Percentiles rank a stretch among this genome's conserved stretches.
phyloP scores from a whole-genome alignment of 2,329 filamentous ascomycete genomes.

The Malbranchea cinnamomea region DNA sequence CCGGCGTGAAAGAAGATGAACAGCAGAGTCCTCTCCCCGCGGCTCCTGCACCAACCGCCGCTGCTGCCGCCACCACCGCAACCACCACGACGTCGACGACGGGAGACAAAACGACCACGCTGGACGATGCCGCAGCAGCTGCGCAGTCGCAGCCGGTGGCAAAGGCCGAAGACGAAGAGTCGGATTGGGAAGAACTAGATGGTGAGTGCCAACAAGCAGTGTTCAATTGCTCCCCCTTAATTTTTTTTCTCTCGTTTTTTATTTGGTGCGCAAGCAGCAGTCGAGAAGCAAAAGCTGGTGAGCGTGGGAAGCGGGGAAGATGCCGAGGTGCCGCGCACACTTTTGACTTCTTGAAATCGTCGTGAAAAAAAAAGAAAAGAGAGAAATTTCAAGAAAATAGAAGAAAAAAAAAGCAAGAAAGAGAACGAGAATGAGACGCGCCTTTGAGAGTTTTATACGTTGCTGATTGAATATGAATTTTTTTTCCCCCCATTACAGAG shows the following conservation, averaged over 20 bases:
- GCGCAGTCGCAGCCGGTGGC: conserved; percentile 5
- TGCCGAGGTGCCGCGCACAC: too few relatives aligned
- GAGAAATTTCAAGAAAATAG: too few relatives aligned
- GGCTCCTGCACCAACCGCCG: neutral
- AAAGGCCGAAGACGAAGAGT: conserved; percentile 50
- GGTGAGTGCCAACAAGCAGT: conserved; percentile 39
- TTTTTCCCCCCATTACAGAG: conserved; percentile 37
- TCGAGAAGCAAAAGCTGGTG: too few relatives aligned
- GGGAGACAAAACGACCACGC: too few relatives aligned
- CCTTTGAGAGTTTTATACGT: neutral
- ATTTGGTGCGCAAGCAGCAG: neutral
- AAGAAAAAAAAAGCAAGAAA: neutral
- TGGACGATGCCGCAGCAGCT: conserved; percentile 2
- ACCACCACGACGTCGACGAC: too few relatives aligned
- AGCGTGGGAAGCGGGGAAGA: too few relatives aligned
- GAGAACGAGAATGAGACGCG: neutral
- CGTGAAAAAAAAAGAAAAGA: too few relatives aligned
- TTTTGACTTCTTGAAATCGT: neutral
- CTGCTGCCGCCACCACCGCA: conserved; percentile 1
- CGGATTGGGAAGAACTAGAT: conserved; percentile 90
- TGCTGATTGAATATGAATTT: conserved; percentile 4
- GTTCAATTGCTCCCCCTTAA: neutral
- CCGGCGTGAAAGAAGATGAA: too few relatives aligned
- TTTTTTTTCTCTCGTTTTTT: neutral
- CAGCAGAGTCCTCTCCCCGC: conserved; percentile 3